A percentile compares a stretch with the other conserved stretches of the same genome.
phyloP scores from a whole-genome alignment of 768 basidiomycete species.

The Piloderma croceum region DNA sequence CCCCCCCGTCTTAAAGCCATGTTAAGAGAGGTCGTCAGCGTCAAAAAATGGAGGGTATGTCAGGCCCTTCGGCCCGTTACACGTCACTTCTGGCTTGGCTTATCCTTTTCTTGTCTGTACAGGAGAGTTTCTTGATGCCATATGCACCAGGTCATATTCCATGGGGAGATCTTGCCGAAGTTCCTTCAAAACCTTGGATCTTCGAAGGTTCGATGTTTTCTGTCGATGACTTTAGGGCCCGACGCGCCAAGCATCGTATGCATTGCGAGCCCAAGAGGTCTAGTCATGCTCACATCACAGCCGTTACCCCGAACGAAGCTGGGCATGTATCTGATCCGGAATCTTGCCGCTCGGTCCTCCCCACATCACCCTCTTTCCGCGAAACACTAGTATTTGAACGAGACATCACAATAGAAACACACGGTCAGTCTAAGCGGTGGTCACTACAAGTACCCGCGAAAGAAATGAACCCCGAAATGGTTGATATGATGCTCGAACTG shows the following conservation, averaged over 20 bases:
- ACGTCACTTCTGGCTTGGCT: too few species aligned
- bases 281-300: too few species aligned
- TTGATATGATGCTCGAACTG: not conserved
- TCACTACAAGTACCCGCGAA: not conserved
- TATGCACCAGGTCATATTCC: too few species aligned
- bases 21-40: not conserved
- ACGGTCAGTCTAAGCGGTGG: not conserved
- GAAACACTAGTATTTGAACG: not conserved
- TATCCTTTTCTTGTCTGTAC: too few species aligned
- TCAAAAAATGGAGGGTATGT: not conserved
- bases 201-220: too few species aligned
- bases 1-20: not conserved
- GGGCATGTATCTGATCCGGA: not conserved
- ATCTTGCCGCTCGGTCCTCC: not conserved
- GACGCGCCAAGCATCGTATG: too few species aligned
- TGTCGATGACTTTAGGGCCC: too few species aligned
- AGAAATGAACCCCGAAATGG: not conserved
- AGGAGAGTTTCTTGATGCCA: too few species aligned
- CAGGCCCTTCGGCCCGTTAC: too few species aligned
- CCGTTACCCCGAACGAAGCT: not conserved
- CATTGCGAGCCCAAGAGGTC: not conserved
- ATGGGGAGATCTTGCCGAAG: too few species aligned
- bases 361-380: not conserved
- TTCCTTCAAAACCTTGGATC: too few species aligned
- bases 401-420: not conserved